Base-by-base conservation (phyloP, 192 early-diverging fungal genomes). In the Obelidium mucronatum region DNA sequence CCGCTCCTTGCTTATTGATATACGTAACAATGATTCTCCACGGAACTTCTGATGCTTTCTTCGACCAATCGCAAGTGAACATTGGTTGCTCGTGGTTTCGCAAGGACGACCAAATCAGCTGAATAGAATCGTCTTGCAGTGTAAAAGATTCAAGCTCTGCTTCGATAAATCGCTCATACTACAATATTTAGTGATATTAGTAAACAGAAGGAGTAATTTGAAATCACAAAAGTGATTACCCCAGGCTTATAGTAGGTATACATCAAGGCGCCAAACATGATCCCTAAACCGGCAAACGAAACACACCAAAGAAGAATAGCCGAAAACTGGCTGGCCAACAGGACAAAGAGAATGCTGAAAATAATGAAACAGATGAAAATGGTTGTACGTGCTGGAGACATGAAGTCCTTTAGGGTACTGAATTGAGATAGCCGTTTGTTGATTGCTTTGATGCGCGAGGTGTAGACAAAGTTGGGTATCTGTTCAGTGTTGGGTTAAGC, bases 1-100 rank as follows among this genome's bases (percentile, higher is more conserved):
- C 69, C 8, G 69, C 55, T 51, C 55, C 69, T 13, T 59, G 69
- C 69, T 72, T 72, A n/a, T 72, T 72, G 13, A 72, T 33, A 42
- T 58, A 54, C 5, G 69, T 58, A 35, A 72, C 40, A 19, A 72
- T 24, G n/a, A 72, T 72, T 24, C 31, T 54, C 69, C 69, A 72
- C 33, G 69, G 69, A 24, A 72, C 54, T 30, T 72, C 30, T 19
- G 69, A 33, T 26, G 53, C 69, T 24, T 19, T 5, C 24, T 35
- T 8, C 6, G 53, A 58, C 69, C 69, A 72, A 30, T 72, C 54
- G 36, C 28, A 72, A n/a, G 69, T 39, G 31, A 72, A 72, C 69
- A 72, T 54, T 4, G 69, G 69, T 58, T 55, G 69, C 13, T 72
- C 30, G n/a, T 59, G 40, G 55, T 59, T 72, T n/a, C 69, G 69